Conservation (phyloP, 2,329 filamentous ascomycete genomes). For the Proliferodiscus dingleyae region DNA sequence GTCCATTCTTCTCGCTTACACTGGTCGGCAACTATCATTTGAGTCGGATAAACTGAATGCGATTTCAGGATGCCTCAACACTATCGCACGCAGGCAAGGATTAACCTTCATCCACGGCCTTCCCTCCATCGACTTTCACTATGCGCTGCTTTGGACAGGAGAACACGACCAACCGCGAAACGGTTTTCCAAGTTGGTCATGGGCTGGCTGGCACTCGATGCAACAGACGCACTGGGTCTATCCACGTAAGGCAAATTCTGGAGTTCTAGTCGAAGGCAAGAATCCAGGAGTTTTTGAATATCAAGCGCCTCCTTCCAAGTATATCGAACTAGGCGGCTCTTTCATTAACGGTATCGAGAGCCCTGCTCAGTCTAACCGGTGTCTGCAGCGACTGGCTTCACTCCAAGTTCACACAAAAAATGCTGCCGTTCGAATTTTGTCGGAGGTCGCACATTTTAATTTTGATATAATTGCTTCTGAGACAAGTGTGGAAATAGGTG, state of each 20-base stretch:
- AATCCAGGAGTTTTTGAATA: background rate
- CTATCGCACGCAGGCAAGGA: background rate
- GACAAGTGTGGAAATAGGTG: too few species aligned
- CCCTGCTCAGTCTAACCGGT: background rate
- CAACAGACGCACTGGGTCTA: background rate
- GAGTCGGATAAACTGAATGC: slow-evolving; percentile 6
- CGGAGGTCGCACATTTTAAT: background rate
- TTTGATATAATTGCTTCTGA: background rate
- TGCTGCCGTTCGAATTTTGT: background rate
- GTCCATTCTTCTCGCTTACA: background rate
- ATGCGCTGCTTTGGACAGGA: slow-evolving; percentile 3
- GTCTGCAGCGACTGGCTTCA: background rate
- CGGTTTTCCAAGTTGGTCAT: slow-evolving; percentile 5
- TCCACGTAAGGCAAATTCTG: too few species aligned
- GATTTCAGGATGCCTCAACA: slow-evolving; percentile 3
- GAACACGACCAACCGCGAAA: background rate
- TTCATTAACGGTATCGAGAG: background rate
- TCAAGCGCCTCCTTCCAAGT: background rate
- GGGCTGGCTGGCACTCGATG: slow-evolving; percentile 2
- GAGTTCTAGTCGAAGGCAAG: background rate
- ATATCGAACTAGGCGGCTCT: background rate
- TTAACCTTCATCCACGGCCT: slow-evolving; percentile 1
- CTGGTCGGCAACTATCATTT: slow-evolving; percentile 1
- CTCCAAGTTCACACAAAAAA: background rate
- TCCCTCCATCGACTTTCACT: slow-evolving; percentile 4